Conservation (phyloP, 768 basidiomycete genomes). For the Leccinum rimulosum region DNA sequence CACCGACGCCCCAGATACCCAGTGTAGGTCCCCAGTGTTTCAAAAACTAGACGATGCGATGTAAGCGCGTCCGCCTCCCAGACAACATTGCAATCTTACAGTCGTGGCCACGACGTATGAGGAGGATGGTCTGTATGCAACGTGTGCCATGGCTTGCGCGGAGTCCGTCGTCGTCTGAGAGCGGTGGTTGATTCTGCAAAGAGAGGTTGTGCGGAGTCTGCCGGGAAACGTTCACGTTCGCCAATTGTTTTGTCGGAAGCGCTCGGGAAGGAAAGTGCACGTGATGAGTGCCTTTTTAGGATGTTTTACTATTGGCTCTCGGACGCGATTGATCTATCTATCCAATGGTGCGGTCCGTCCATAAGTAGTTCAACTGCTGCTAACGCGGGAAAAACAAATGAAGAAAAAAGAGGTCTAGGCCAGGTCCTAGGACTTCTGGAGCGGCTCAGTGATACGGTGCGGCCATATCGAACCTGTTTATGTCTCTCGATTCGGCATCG, state of each 20-base stretch:
- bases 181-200: not conserved
- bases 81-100: slow-evolving; percentile 31
- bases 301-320: not conserved
- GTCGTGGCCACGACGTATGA: slow-evolving; percentile 36
- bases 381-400: too few species aligned
- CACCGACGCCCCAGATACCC: slow-evolving; percentile 70
- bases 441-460: too few species aligned
- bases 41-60: slow-evolving; percentile 35
- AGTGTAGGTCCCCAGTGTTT: slow-evolving; percentile 61
- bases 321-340: not conserved
- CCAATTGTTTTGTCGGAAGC: slow-evolving; percentile 5
- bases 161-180: not conserved
- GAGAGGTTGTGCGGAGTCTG: not conserved
- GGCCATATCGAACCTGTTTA: too few species aligned
- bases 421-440: too few species aligned
- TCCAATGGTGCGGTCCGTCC: too few species aligned
- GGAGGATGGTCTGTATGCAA: slow-evolving; percentile 39
- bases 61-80: not conserved
- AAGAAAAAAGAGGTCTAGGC: too few species aligned
- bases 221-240: not conserved
- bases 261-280: slow-evolving; percentile 18
- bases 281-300: slow-evolving; percentile 2
- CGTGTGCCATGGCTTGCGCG: slow-evolving; percentile 40
- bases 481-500: too few species aligned
- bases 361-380: too few species aligned